Percentiles rank a stretch among this genome's conserved stretches.
Evolutionary conservation across 2,329 filamentous ascomycete genomes (phyloP).

Genomic region (Falciphora oryzae): DNA sequence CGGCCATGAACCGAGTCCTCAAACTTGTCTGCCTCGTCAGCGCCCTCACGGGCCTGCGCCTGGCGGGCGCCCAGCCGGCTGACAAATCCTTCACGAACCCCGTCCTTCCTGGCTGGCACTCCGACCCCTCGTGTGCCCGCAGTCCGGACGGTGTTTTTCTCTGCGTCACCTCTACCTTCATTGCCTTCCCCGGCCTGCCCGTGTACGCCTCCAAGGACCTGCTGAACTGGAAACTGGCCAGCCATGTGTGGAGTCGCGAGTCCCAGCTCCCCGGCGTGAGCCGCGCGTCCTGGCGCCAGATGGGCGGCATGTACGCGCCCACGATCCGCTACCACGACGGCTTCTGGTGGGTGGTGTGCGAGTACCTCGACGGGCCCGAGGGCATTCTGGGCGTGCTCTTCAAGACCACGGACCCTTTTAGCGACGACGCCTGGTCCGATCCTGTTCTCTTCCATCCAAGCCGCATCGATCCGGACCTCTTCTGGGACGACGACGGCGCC

Average conservation of each 20-base stretch:
- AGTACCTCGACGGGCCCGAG: constrained; percentile 20
- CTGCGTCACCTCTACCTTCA: constrained; percentile 46
- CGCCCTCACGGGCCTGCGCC: neutral
- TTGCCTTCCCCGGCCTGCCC: constrained; percentile 45
- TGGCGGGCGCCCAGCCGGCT: constrained; percentile 24
- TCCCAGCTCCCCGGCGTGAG: constrained; percentile 27
- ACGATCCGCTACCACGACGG: constrained; percentile 26
- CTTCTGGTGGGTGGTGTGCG: constrained; percentile 26
- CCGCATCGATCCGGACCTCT: constrained; percentile 27
- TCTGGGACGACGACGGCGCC: constrained; percentile 33
- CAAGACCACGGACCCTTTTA: constrained; percentile 32
- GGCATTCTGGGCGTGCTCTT: constrained; percentile 28
- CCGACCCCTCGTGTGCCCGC: constrained; percentile 39
- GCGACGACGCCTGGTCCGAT: constrained; percentile 17
- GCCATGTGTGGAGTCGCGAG: constrained; percentile 34
- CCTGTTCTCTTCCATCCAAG: constrained; percentile 2
- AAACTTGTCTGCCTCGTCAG: neutral
- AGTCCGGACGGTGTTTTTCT: constrained; percentile 38
- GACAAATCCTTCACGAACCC: constrained; percentile 33
- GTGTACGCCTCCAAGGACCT: constrained; percentile 48
- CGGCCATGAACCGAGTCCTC: neutral
- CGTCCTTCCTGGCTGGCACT: constrained; percentile 51
- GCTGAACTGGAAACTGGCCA: constrained; percentile 39
- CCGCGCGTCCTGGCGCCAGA: constrained; percentile 11
- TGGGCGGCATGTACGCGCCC: constrained; percentile 44